Conservation (phyloP, 192 early-diverging fungal genomes). For the Podila epigama region DNA sequence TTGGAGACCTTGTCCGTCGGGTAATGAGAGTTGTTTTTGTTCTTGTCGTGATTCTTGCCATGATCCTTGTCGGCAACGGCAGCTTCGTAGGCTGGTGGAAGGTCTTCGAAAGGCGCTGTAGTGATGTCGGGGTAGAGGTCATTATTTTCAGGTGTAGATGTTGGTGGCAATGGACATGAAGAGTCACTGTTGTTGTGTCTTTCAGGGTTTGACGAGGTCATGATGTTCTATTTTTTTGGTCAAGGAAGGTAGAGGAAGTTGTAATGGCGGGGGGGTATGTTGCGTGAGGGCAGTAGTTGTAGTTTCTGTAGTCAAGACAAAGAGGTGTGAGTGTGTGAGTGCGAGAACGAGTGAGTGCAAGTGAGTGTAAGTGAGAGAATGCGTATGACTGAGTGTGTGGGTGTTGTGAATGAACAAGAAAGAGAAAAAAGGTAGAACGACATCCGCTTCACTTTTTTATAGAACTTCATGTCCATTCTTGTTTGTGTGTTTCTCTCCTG, state of each 20-base stretch:
- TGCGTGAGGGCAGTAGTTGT: background rate
- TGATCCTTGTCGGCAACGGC: constrained; percentile 27
- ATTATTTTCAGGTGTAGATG: background rate
- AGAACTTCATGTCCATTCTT: background rate
- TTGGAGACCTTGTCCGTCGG: constrained; percentile 25
- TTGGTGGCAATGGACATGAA: background rate
- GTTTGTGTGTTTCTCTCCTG: background rate
- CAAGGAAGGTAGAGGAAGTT: too few relatives aligned
- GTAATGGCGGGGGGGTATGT: background rate
- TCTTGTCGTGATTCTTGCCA: constrained; percentile 32
- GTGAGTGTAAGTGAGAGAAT: background rate
- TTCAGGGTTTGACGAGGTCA: background rate
- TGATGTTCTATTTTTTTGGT: background rate
- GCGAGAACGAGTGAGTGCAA: background rate
- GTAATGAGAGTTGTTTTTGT: constrained; percentile 28
- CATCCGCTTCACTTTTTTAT: too few relatives aligned
- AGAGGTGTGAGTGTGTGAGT: background rate
- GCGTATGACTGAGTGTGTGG: too few relatives aligned
- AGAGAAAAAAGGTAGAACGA: too few relatives aligned
- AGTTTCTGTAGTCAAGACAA: background rate
- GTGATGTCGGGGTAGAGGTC: background rate
- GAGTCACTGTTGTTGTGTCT: background rate
- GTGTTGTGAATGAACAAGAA: background rate
- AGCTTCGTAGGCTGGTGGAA: constrained; percentile 37
- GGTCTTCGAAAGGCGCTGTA: constrained; percentile 6